Conservation (phyloP, 2,329 filamentous ascomycete genomes). For the Diaporthe destruens region DNA sequence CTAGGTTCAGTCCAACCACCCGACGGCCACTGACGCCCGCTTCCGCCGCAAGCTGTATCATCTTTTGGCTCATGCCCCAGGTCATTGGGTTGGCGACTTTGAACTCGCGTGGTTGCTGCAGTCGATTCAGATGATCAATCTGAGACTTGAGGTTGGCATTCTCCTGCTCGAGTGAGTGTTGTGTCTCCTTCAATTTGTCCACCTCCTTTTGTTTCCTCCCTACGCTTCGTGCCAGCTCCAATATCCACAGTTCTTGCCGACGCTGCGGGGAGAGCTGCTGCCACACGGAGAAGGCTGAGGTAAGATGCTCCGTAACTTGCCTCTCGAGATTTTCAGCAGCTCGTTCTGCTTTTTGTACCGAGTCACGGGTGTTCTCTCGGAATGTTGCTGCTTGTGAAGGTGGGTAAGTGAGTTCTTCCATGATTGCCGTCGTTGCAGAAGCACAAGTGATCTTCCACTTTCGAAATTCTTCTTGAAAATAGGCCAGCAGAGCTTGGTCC, state of each 20-base stretch:
- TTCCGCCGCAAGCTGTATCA: slow-evolving; percentile 62
- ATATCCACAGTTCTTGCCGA: slow-evolving; percentile 70
- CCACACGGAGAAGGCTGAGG: slow-evolving; percentile 85
- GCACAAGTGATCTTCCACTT: slow-evolving; percentile 71
- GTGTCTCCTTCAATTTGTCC: slow-evolving; percentile 63
- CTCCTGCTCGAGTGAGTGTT: slow-evolving; percentile 67
- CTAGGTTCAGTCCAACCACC: slow-evolving; percentile 60
- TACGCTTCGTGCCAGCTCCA: slow-evolving; percentile 72
- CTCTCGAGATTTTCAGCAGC: slow-evolving; percentile 73
- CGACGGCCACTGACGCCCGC: slow-evolving; percentile 56
- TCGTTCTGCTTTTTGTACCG: slow-evolving; percentile 62
- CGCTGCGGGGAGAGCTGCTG: slow-evolving; percentile 69
- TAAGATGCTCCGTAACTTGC: slow-evolving; percentile 79
- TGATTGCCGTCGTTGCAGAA: slow-evolving; percentile 61
- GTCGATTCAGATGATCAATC: slow-evolving; percentile 68
- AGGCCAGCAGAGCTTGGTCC: slow-evolving; percentile 76
- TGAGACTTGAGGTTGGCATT: slow-evolving; percentile 68
- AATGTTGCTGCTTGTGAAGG: slow-evolving; percentile 53
- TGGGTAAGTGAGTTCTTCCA: slow-evolving; percentile 66
- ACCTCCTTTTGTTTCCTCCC: slow-evolving; percentile 68
- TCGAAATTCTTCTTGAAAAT: slow-evolving; percentile 76
- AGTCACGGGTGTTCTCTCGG: slow-evolving; percentile 60
- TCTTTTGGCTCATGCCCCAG: slow-evolving; percentile 62
- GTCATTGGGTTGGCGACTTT: slow-evolving; percentile 65
- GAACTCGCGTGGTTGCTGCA: slow-evolving; percentile 72